Evolutionary conservation across 139 green algal species (phyloP), one percentile per base, ranked within the genome.

Genomic region (Coelastrella sp.): DNA sequence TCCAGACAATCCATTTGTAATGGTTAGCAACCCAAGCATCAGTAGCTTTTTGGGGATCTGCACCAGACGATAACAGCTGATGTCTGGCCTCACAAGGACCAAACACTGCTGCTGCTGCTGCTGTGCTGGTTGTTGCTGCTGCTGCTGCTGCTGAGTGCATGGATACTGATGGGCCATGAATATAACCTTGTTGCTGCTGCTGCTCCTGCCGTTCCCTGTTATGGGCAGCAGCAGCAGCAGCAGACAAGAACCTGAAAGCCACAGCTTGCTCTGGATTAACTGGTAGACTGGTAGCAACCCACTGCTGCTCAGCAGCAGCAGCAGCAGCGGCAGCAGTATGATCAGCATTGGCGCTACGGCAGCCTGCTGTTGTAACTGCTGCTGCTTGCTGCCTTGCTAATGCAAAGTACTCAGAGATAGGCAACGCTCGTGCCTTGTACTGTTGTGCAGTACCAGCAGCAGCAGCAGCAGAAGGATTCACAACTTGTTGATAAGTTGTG

Each of bases 1-100:
- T 96, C 92, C 93, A 96, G n/a, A 96, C 86, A 45, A 93, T 80
- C 93, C 91, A 95, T 5, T 85, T 88, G 75, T 84, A 94, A 62
- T 94, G 89, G 81, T 96, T 96, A 27, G 27, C 27, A 13, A 92
- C 87, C 93, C 93, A 96, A 3, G 83, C 90, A 1, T 73, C 48
- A 0, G 84, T 89, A 13, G 86, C 90, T 9, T 88, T 69, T 0
- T 41, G 25, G 0, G 68, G 35, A 53, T 90, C 88, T n/a, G 91
- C 90, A 8, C 91, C 91, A 25, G 75, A 85, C 4, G 59, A 80
- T 30, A 91, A 77, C 75, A 95, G 88, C 41, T 62, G 35, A 9
- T 53, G 30, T 15, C 72, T 40, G 4, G 83, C 60, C 15, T 48
- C 80, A 34, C 59, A 57, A 59, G 48, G 25, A 50, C 80, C 80